Base-by-base conservation (phyloP, 108 stramenopile species). In the Cylindrotheca fusiformis region DNA sequence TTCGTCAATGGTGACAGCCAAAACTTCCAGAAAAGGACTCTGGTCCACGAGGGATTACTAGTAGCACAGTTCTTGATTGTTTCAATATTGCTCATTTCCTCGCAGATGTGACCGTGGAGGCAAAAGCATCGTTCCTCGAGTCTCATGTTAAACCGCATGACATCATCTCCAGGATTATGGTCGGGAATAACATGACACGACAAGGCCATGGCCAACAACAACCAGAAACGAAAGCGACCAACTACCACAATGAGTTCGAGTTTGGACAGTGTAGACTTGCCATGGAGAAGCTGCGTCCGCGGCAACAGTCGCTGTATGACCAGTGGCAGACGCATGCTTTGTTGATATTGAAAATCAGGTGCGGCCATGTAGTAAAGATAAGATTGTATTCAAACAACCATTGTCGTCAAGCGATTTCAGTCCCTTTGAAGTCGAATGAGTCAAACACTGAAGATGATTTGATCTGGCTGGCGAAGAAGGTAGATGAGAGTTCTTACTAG, bases 1-100 rank as follows among this genome's bases (percentile, higher is more conserved):
- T 79, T 82, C 0, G 88, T 94, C 52, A 88, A 59, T 18, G 92
- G 88, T 24, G 73, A 48, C 19, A 90, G 56, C 2, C 86, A 48
- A 41, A 88, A 81, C 10, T 62, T 49, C 65, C 86, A 91, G n/a
- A n/a, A n/a, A n/a, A n/a, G n/a, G n/a, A n/a, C n/a, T n/a, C n/a
- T n/a, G 59, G 49, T 56, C 23, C 24, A 36, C 71, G 31, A 56
- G 21, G 49, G 30, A 23, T 52, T 41, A 25, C 41, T 2, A 52
- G 45, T 25, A 32, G 21, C 47, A 20, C 22, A 4, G n/a, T 1
- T 45, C 17, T 10, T 22, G 33, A 63, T 52, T 14, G 32, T 36
- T 41, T 51, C 32, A 20, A 52, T 48, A 4, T 5, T n/a, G 5
- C 30, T 51, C 2, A 28, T 5, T 2, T 3, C 24, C 23, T 48